Evolutionary conservation across 257 asterid species (phyloP), one percentile per base, ranked within the genome.

Genomic region (Nicotiana knightiana): DNA sequence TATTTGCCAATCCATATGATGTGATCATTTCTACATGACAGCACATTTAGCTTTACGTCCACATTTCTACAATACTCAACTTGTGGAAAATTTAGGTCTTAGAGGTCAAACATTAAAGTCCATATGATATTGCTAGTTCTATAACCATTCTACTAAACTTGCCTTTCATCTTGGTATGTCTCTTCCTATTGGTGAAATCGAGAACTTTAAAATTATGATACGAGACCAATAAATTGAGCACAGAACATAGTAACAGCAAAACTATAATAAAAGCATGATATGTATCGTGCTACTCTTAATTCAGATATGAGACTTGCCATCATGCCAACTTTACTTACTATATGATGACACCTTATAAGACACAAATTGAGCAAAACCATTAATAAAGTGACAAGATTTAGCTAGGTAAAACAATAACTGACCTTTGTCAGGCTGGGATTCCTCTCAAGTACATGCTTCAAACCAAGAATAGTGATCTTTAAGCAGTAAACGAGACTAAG

Each of bases 351-450:
- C 18, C 58, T 12, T 15, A 53, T 13, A 13, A 53, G 58, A 53
- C 17, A 13, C 18, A 53, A 53, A 53, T 53, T 53, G 58, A 53
- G 58, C 18, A 53, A 53, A 53, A 53, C 6, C 33, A 0, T 70
- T 11, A n/a, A 39, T 30, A 39, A 24, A 43, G 15, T 46, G 79
- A 46, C 15, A 46, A 71, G 13, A 43, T 71, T 66, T 12, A 71
- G 37, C 59, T 46, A 73, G 15, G 39, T 37, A 48, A 73, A 26
- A 73, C 43, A 81, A 21, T 55, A 66, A 83, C 91, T 16, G 57
- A 92, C 97, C 95, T 91, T 92, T 32, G 91, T 92, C 83, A 95
- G 79, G 81, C 88, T 59, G 10, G 82, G 88, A 86, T 93, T 95
- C 81, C 84, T 86, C 78, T 87, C 86, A 62, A 93, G 94, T 83